phyloP scores from a whole-genome alignment of 2,329 filamentous ascomycete genomes.

The Aspergillus latus region DNA sequence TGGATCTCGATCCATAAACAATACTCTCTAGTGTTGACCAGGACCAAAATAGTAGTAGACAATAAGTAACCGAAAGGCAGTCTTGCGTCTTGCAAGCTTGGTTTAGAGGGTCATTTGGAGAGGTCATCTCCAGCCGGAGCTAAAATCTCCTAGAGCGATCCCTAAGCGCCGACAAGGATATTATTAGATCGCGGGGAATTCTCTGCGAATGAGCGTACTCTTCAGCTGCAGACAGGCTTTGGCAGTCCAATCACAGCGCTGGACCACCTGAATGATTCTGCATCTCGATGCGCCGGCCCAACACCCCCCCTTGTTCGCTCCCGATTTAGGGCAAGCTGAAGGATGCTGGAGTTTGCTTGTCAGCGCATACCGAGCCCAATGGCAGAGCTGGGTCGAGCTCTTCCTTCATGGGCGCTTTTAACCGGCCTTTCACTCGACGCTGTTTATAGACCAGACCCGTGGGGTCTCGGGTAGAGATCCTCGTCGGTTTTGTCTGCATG shows the following conservation, averaged over 20 bases:
- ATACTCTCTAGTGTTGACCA: not conserved
- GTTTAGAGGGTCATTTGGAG: not conserved
- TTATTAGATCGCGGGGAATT: conserved; percentile 14
- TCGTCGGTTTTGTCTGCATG: conserved; percentile 12
- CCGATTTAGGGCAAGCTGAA: not conserved
- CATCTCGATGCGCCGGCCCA: conserved; percentile 3
- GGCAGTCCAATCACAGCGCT: conserved; percentile 2
- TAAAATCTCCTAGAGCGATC: conserved; percentile 11
- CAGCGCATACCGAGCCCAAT: conserved; percentile 16
- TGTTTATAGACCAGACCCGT: conserved; percentile 15
- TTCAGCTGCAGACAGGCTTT: not conserved
- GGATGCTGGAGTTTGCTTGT: conserved; percentile 8
- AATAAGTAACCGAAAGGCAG: not conserved
- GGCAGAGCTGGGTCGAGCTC: conserved; percentile 5
- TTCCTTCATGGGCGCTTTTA: conserved; percentile 11
- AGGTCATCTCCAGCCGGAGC: not conserved
- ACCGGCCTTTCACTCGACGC: conserved; percentile 7
- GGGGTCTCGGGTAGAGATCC: conserved; percentile 13
- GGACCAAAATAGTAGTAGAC: not conserved
- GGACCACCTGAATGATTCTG: not conserved
- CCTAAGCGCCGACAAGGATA: conserved; percentile 13
- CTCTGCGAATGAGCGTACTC: conserved; percentile 6
- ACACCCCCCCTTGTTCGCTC: not conserved
- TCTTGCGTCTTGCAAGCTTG: not conserved
- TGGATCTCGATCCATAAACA: conserved; percentile 1